A percentile compares a stretch with the other conserved stretches of the same genome.
Evolutionary conservation across 352 stramenopile genomes (phyloP).

Genomic region (Blastocystis sp.): DNA sequence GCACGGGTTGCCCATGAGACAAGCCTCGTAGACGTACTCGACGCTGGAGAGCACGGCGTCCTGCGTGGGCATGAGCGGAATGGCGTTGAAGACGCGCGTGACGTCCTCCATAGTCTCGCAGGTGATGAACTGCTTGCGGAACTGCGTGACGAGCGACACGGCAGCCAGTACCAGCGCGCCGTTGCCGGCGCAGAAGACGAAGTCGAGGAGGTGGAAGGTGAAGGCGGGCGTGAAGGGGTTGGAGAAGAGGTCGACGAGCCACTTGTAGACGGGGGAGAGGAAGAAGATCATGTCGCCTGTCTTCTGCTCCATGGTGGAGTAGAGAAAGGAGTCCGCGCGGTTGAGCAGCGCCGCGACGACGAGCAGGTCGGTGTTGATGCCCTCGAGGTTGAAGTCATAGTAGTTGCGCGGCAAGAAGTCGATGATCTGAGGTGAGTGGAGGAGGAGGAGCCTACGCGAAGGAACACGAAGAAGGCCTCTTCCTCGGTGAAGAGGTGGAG

Average conservation of each 20-base stretch:
- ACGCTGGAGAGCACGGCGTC: background rate
- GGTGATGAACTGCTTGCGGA: background rate
- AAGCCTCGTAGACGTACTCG: background rate
- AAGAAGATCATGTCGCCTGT: conserved; percentile 27
- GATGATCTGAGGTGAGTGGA: background rate
- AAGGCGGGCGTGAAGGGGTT: conserved; percentile 2
- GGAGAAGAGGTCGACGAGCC: conserved; percentile 34
- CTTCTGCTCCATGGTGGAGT: conserved; percentile 18
- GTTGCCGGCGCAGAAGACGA: conserved; percentile 2
- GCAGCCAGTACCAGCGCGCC: background rate
- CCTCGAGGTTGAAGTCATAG: conserved; percentile 19
- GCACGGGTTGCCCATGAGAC: background rate
- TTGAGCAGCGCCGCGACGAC: background rate
- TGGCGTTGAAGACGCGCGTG: background rate
- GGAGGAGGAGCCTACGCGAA: background rate
- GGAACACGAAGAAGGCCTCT: conserved; percentile 40
- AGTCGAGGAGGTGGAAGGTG: background rate
- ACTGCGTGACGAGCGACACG: background rate
- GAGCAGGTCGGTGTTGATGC: conserved; percentile 9
- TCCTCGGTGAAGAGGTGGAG: conserved; percentile 41
- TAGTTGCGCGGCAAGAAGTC: conserved; percentile 46
- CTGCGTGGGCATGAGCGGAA: background rate
- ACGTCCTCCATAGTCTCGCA: background rate
- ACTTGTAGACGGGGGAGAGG: conserved; percentile 26
- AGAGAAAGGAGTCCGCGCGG: background rate